Evolutionary conservation across 169 alveolate species (phyloP).

Genomic region (Cryptosporidium baileyi): DNA sequence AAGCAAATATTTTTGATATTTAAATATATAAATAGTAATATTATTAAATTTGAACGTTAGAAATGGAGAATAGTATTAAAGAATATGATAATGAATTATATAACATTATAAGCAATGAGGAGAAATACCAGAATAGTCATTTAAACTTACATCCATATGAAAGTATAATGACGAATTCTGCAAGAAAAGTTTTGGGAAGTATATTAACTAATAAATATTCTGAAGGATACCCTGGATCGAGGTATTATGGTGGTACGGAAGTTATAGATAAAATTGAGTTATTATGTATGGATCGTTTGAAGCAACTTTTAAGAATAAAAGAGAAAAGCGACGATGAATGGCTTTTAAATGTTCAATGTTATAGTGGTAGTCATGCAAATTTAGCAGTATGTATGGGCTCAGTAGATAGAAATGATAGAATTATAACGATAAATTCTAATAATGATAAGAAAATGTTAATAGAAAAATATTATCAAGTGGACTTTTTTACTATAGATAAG

Average conservation of each 20-base stretch:
- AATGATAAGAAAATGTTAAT: conserved; percentile 74
- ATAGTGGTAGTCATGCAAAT: conserved; percentile 79
- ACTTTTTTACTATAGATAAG: conserved; percentile 77
- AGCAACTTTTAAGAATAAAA: conserved; percentile 75
- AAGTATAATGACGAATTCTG: conserved; percentile 86
- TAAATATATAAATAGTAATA: neutral
- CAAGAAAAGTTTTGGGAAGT: conserved; percentile 91
- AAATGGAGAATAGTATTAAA: neutral
- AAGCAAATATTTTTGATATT: too few species aligned
- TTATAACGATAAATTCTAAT: conserved; percentile 82
- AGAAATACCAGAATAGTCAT: neutral
- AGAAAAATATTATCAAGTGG: conserved; percentile 80
- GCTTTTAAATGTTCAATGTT: conserved; percentile 77
- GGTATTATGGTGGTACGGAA: conserved; percentile 92
- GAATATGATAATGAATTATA: conserved; percentile 3
- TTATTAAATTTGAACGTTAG: neutral
- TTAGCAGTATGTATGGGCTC: conserved; percentile 76
- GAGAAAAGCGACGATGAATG: conserved; percentile 82
- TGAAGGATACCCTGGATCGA: conserved; percentile 96
- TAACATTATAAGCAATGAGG: neutral
- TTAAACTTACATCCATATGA: conserved; percentile 71
- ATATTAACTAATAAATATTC: conserved; percentile 91
- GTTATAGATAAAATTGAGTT: conserved; percentile 86
- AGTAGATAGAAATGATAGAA: conserved; percentile 79
- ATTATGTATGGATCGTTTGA: conserved; percentile 82